Evolutionary conservation across 169 alveolate species (phyloP).

Genomic region (Cryptosporidium viatorum): DNA sequence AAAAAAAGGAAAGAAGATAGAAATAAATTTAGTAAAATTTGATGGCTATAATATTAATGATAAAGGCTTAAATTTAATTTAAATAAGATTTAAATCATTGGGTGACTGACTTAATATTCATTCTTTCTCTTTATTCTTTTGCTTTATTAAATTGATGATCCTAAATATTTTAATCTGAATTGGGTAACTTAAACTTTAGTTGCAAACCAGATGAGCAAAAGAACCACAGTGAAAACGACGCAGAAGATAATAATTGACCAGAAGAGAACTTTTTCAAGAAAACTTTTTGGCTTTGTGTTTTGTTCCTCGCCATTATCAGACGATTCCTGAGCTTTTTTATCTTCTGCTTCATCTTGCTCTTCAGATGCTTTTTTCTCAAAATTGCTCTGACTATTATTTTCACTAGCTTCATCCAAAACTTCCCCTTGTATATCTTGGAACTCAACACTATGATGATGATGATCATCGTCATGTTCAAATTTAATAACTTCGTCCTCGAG

Average conservation of each 20-base stretch:
- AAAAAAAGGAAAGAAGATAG: neutral
- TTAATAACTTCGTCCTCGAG: constrained; percentile 6
- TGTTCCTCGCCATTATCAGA: neutral
- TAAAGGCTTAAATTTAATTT: neutral
- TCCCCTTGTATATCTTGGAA: constrained; percentile 13
- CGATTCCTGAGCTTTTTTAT: neutral
- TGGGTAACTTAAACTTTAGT: constrained; percentile 44
- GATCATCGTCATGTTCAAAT: constrained; percentile 7
- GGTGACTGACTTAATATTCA: neutral
- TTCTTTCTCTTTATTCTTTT: neutral
- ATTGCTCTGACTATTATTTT: neutral
- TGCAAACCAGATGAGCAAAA: constrained; percentile 72
- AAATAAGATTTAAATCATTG: neutral
- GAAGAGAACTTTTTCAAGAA: constrained; percentile 65
- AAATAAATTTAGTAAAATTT: neutral
- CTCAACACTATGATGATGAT: neutral
- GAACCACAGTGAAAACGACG: constrained; percentile 51
- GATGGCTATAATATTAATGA: neutral
- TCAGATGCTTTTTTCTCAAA: neutral
- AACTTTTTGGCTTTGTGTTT: constrained; percentile 14
- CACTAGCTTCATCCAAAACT: neutral
- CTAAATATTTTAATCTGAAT: neutral
- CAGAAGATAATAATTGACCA: constrained; percentile 70
- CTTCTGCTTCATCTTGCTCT: neutral
- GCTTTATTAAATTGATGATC: neutral